A percentile compares a stretch with the other conserved stretches of the same genome.
phyloP scores from a whole-genome alignment of 257 asterid species.

The Solanum bukasovii region DNA sequence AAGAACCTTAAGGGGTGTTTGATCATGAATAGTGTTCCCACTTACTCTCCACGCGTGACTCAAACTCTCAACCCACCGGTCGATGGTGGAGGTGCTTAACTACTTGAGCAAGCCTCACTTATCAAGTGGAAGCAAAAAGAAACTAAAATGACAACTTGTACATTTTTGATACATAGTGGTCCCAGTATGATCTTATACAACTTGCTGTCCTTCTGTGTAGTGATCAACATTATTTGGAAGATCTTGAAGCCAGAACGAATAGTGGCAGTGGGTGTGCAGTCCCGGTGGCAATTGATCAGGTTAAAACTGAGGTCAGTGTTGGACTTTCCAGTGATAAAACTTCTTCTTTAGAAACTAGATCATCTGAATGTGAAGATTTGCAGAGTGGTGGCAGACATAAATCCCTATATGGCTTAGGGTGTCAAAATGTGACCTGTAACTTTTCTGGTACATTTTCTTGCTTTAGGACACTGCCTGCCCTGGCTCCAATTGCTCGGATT shows the following conservation, averaged over 20 bases:
- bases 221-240: conserved; percentile 39
- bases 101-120: not conserved
- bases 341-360: conserved; percentile 34
- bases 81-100: not conserved
- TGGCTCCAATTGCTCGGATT: conserved; percentile 59
- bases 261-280: conserved; percentile 5
- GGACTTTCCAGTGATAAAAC: conserved; percentile 37
- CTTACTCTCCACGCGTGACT: not conserved
- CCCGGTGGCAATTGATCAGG: conserved; percentile 10
- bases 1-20: not conserved
- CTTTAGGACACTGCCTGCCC: conserved; percentile 68
- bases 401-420: conserved; percentile 31
- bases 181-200: not conserved
- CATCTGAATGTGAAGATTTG: conserved; percentile 34
- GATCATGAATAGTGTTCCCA: not conserved
- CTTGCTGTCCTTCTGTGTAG: conserved; percentile 26
- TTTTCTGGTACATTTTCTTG: conserved; percentile 59
- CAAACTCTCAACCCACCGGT: not conserved
- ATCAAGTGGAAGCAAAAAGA: not conserved
- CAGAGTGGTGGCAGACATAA: conserved; percentile 37
- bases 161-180: not conserved
- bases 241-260: conserved; percentile 20
- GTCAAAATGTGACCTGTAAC: conserved; percentile 35
- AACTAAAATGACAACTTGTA: not conserved
- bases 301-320: conserved; percentile 45